A percentile compares a stretch with the other conserved stretches of the same genome.
These are phyloP conservation scores for Nicotiana paniculata DNA, from an alignment of 257 asterid genomes.

Conservation along the genomic window DNA sequence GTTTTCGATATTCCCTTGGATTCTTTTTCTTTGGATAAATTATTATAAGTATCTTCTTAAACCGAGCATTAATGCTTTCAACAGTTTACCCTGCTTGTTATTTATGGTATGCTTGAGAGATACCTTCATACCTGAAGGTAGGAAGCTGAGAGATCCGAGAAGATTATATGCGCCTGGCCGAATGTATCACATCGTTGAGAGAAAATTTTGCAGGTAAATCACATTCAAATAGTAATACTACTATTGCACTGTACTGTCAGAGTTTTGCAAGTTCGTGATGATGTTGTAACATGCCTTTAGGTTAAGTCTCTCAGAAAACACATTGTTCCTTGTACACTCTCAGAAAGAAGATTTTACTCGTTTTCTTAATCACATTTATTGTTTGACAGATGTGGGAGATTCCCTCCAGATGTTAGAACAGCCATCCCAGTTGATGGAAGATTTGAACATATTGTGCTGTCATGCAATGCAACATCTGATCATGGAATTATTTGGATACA, in stretches of 20 bases:
- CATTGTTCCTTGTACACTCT: neutral
- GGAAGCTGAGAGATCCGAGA: conserved; percentile 92
- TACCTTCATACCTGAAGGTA: conserved; percentile 88
- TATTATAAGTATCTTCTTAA: conserved; percentile 24
- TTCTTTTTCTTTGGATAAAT: conserved; percentile 21
- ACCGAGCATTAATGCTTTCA: conserved; percentile 57
- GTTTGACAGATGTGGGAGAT: conserved; percentile 77
- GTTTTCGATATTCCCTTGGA: neutral
- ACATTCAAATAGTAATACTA: neutral
- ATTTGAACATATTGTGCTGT: conserved; percentile 88
- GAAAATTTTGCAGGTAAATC: conserved; percentile 88
- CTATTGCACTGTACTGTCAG: neutral
- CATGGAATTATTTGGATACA: conserved; percentile 91
- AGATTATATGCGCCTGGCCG: conserved; percentile 94
- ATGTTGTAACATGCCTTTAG: neutral
- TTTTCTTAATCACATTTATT: neutral
- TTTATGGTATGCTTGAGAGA: conserved; percentile 89
- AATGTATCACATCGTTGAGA: conserved; percentile 86
- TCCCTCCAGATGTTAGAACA: conserved; percentile 90
- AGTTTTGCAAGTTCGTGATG: neutral
- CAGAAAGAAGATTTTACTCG: neutral
- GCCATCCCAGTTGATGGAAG: conserved; percentile 98
- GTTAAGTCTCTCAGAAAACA: neutral
- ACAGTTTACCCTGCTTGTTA: conserved; percentile 96
- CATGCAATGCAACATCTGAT: conserved; percentile 90